Evolutionary conservation across 140 eudicot genomes (phyloP).

Genomic region (Bidens hawaiensis): DNA sequence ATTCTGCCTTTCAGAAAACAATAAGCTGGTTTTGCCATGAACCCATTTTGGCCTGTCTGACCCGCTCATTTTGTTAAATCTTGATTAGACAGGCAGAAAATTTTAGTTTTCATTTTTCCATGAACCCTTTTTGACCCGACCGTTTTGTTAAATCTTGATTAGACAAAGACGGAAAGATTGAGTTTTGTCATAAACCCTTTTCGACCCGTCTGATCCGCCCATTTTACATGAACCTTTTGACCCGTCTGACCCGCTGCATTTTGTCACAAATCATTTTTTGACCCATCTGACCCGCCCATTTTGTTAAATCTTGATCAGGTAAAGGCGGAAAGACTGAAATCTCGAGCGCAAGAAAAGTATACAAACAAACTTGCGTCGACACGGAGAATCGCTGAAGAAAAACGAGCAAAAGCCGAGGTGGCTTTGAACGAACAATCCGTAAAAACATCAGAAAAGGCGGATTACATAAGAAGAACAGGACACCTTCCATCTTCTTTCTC

Average conservation of each 20-base stretch:
- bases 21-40: background rate
- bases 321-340: slow-evolving; percentile 81
- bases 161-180: slow-evolving; percentile 84
- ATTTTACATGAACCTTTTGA: too few species aligned
- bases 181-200: background rate
- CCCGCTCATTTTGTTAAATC: background rate
- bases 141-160: slow-evolving; percentile 16
- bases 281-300: background rate
- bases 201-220: background rate
- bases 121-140: background rate
- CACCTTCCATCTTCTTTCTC: slow-evolving; percentile 87
- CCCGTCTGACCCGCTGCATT: too few species aligned
- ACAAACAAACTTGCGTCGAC: slow-evolving; percentile 71
- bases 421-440: slow-evolving; percentile 69
- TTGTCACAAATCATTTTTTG: background rate
- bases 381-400: slow-evolving; percentile 82
- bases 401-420: slow-evolving; percentile 81
- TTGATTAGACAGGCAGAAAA: background rate
- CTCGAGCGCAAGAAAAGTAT: slow-evolving; percentile 79
- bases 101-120: too few species aligned
- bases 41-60: background rate
- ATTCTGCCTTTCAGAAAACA: background rate
- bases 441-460: slow-evolving; percentile 79
- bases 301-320: slow-evolving; percentile 43
- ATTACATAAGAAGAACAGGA: slow-evolving; percentile 87